Percentiles rank a stretch among this genome's conserved stretches.
Conservation (phyloP, 2,329 filamentous ascomycete genomes). For the Colletotrichum falcatum region DNA sequence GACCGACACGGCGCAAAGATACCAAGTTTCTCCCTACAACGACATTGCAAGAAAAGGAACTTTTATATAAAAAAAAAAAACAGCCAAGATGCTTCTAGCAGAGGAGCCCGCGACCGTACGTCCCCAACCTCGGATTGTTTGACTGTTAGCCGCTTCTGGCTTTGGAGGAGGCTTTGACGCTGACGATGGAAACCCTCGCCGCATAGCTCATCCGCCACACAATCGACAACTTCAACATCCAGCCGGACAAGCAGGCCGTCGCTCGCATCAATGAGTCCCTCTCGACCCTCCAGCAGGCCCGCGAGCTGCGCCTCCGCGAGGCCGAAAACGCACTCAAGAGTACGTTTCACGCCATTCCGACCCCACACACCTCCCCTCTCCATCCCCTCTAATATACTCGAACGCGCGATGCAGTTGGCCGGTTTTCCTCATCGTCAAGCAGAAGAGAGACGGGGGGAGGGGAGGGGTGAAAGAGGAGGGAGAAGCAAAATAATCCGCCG, state of each 20-base stretch:
- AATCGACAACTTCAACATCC: constrained; percentile 94
- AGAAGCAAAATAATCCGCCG: no score
- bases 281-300: constrained; percentile 84
- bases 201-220: constrained; percentile 89
- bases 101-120: constrained; percentile 89
- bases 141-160: not conserved
- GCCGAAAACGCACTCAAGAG: constrained; percentile 75
- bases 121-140: not conserved
- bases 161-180: not conserved
- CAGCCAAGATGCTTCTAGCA: constrained; percentile 85
- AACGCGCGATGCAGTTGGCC: no score
- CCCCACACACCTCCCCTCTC: constrained; percentile 3
- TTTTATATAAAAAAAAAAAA: not conserved
- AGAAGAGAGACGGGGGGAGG: not conserved
- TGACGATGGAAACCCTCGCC: constrained; percentile 13
- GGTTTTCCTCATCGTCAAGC: no score
- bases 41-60: no score
- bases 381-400: not conserved
- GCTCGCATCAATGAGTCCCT: constrained; percentile 87
- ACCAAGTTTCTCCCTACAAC: not conserved
- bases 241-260: constrained; percentile 86
- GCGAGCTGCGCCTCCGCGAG: constrained; percentile 80
- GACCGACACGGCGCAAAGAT: not conserved
- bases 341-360: constrained; percentile 45
- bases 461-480: no score